phyloP scores from a whole-genome alignment of 2,329 filamentous ascomycete genomes.

The Scedosporium minutisporum region DNA sequence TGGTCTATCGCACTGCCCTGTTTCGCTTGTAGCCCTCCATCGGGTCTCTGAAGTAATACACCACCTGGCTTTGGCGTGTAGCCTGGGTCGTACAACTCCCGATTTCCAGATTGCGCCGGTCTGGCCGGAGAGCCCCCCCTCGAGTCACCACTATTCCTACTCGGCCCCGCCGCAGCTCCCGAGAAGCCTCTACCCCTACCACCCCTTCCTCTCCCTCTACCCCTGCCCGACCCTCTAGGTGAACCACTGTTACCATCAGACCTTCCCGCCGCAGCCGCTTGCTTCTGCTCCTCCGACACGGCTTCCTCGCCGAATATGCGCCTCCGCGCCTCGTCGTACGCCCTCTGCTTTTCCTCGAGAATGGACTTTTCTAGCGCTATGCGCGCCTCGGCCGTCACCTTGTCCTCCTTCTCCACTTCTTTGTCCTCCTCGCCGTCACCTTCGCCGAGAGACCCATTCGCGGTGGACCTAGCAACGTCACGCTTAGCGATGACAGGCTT shows the following conservation, averaged over 20 bases:
- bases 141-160: not conserved
- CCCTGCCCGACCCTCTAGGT: constrained; percentile 16
- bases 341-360: constrained; percentile 78
- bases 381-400: constrained; percentile 65
- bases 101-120: constrained; percentile 18
- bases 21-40: constrained; percentile 23
- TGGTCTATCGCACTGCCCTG: constrained; percentile 44
- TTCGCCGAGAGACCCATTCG: constrained; percentile 35
- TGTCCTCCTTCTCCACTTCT: constrained; percentile 59
- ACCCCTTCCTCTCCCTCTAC: not conserved
- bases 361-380: constrained; percentile 69
- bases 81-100: constrained; percentile 70
- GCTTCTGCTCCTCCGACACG: constrained; percentile 3
- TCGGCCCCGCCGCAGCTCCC: not conserved
- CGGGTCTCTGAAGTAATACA: constrained; percentile 29
- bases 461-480: constrained; percentile 30
- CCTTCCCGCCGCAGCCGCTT: constrained; percentile 36
- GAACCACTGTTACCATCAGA: constrained; percentile 30
- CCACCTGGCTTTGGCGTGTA: constrained; percentile 56
- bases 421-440: constrained; percentile 41
- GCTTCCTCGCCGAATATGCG: constrained; percentile 65
- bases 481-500: constrained; percentile 59
- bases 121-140: not conserved
- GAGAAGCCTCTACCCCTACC: not conserved
- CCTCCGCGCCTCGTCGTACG: constrained; percentile 81